Evolutionary conservation across 495 filamentous ascomycete genomes (phyloP).

Genomic region (Daldinia concentrica): DNA sequence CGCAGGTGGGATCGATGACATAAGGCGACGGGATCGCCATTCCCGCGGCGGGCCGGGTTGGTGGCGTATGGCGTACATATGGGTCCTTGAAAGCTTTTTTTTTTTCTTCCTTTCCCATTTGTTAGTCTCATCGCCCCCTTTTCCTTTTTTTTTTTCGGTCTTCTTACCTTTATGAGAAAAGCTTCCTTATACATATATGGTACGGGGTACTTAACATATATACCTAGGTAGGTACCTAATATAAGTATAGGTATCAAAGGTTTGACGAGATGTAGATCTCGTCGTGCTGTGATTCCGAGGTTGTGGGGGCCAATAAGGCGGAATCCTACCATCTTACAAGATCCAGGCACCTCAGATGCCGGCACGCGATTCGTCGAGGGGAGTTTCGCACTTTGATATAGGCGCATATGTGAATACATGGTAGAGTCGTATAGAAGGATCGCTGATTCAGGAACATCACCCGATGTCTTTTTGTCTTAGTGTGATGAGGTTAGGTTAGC

Average conservation of each 20-base stretch:
- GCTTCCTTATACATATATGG: not conserved
- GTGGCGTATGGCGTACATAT: not conserved
- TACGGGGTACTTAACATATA: not conserved
- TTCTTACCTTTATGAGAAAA: not conserved
- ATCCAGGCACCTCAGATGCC: slow-evolving; percentile 6
- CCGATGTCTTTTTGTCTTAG: not conserved
- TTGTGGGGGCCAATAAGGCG: slow-evolving; percentile 32
- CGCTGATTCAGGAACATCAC: not conserved
- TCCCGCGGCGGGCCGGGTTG: slow-evolving; percentile 14
- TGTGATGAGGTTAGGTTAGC: not conserved
- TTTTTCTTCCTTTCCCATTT: not conserved
- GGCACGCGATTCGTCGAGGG: slow-evolving; percentile 12
- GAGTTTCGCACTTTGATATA: not conserved
- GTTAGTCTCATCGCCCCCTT: not conserved
- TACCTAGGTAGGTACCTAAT: too few relatives aligned
- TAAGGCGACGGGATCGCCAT: slow-evolving; percentile 15
- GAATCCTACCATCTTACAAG: slow-evolving; percentile 27
- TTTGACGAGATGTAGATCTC: slow-evolving; percentile 4
- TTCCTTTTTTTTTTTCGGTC: not conserved
- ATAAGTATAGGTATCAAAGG: not conserved
- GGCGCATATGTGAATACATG: not conserved
- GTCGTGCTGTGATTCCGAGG: not conserved
- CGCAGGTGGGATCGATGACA: not conserved
- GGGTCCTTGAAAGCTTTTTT: not conserved
- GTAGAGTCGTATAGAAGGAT: not conserved